Conservation (phyloP, 164 flowering plant genomes). For the Vitis rupestris region DNA sequence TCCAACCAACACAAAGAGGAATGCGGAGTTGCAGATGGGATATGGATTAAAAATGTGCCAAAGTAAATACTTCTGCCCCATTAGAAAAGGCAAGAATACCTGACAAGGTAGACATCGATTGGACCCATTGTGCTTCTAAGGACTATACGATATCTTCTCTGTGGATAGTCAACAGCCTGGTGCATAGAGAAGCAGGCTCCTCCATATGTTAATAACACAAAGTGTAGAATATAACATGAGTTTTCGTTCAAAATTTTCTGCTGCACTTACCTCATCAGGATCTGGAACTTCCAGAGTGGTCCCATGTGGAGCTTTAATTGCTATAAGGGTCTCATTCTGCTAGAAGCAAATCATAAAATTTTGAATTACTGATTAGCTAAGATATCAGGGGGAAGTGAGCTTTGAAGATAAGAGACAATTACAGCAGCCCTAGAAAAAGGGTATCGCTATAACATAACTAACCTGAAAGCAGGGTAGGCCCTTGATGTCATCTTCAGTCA, state of each 20-base stretch:
- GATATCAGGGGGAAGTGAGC: not conserved
- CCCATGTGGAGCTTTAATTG: conserved; percentile 98
- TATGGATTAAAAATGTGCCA: not conserved
- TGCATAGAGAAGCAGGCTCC: conserved; percentile 4
- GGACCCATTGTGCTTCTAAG: conserved; percentile 87
- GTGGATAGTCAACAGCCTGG: conserved; percentile 76
- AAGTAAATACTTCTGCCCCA: not conserved
- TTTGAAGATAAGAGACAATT: not conserved
- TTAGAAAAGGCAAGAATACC: conserved; percentile 34
- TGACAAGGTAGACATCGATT: conserved; percentile 83
- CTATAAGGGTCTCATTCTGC: conserved; percentile 82
- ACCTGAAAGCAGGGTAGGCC: conserved; percentile 70
- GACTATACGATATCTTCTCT: conserved; percentile 75
- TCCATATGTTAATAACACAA: conserved; percentile 6
- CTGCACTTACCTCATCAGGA: conserved; percentile 59
- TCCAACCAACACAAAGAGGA: not conserved
- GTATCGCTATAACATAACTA: conserved; percentile 1
- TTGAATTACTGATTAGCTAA: not conserved
- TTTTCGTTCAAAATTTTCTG: not conserved
- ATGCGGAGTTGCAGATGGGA: not conserved
- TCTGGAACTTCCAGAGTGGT: conserved; percentile 97
- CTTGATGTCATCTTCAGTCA: conserved; percentile 79
- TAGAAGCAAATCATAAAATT: conserved; percentile 2
- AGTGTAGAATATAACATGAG: not conserved
- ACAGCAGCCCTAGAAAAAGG: not conserved